phyloP scores from a whole-genome alignment of 1,139 yeast genomes.

The Arxiozyma telluris region DNA sequence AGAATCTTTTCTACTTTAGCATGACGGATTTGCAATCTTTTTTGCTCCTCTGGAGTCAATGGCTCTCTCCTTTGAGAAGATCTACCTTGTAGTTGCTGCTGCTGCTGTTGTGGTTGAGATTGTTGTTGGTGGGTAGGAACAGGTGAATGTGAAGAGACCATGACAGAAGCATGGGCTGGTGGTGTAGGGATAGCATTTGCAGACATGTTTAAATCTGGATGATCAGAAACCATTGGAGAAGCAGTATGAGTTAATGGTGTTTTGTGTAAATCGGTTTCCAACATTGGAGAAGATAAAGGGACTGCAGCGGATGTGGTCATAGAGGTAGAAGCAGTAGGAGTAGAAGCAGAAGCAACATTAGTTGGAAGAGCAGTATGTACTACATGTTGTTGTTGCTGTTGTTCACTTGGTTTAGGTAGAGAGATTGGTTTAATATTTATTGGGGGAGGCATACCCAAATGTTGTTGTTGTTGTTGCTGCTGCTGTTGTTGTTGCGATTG shows the following conservation, averaged over 20 bases:
- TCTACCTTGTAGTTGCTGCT: constrained; percentile 13
- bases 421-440: constrained; percentile 7
- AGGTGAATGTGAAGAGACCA: neutral
- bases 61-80: constrained; percentile 22
- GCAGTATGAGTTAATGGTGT: constrained; percentile 7
- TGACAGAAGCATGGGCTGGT: neutral
- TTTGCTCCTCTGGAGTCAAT: constrained; percentile 44
- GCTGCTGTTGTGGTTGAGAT: constrained; percentile 11
- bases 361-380: neutral
- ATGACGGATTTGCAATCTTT: constrained; percentile 57
- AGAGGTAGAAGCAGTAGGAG: neutral
- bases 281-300: constrained; percentile 2
- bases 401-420: constrained; percentile 14
- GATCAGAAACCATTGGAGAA: constrained; percentile 6
- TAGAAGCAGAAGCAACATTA: neutral
- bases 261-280: constrained; percentile 5
- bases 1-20: constrained; percentile 72
- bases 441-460: neutral
- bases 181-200: constrained; percentile 10
- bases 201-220: neutral
- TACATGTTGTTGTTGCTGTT: neutral
- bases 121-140: constrained; percentile 5
- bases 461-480: neutral
- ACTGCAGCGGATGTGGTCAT: neutral
- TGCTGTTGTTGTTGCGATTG: neutral